Percentiles rank a stretch among this genome's conserved stretches.
phyloP scores from a whole-genome alignment of 148 eudicot genomes.

The Cornus controversa region DNA sequence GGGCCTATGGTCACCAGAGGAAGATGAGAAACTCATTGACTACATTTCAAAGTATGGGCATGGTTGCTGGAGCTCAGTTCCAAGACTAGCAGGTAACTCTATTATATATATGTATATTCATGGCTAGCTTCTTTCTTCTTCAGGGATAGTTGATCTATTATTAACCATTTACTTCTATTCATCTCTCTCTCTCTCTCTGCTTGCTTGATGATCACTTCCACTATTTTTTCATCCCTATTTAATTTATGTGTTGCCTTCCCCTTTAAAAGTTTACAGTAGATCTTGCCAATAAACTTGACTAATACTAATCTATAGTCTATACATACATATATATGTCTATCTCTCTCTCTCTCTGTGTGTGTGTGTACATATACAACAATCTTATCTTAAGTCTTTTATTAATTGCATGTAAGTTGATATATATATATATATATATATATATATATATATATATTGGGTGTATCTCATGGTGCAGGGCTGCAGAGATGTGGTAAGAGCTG shows the following conservation, averaged over 20 bases:
- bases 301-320: background rate
- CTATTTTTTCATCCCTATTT: background rate
- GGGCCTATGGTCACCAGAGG: constrained; percentile 93
- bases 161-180: background rate
- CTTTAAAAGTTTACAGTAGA: constrained; percentile 10
- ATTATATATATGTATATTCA: background rate
- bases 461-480: constrained; percentile 45
- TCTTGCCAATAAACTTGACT: background rate
- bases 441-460: background rate
- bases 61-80: constrained; percentile 91
- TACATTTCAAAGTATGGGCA: constrained; percentile 75
- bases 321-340: background rate
- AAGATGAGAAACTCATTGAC: constrained; percentile 79
- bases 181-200: background rate
- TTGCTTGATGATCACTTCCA: background rate
- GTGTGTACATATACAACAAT: no score
- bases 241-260: background rate
- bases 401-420: no score
- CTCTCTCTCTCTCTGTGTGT: background rate
- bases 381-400: no score
- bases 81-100: constrained; percentile 60
- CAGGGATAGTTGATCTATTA: background rate
- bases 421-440: background rate
- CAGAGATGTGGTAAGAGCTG: constrained; percentile 95
- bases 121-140: background rate